A percentile compares a stretch with the other conserved stretches of the same genome.
These are phyloP conservation scores for Bolboschoenoplectus hybrid DNA, from an alignment of 202 grass and related monocot species.

Conservation along the genomic window DNA sequence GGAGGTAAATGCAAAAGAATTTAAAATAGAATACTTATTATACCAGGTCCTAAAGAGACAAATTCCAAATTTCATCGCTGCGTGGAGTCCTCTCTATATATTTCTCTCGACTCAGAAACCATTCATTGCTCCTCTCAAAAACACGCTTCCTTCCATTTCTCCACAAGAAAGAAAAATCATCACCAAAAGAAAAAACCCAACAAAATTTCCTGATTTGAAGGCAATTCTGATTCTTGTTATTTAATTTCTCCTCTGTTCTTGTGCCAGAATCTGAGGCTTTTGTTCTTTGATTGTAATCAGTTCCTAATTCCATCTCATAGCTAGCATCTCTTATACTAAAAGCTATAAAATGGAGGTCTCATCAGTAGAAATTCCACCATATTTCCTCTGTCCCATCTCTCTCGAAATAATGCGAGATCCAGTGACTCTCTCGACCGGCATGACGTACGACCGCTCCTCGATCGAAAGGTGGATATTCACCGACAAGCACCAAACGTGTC, in stretches of 20 bases:
- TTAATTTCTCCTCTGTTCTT: neutral
- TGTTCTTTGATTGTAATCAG: neutral
- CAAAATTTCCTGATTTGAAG: neutral
- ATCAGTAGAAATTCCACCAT: slow-evolving; percentile 63
- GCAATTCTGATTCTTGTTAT: neutral
- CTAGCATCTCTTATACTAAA: neutral
- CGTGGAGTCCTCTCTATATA: neutral
- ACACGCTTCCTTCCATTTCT: slow-evolving; percentile 4
- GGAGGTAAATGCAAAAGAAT: neutral
- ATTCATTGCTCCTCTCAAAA: slow-evolving; percentile 5
- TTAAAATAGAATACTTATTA: neutral
- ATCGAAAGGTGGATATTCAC: slow-evolving; percentile 90
- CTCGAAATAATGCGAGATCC: slow-evolving; percentile 87
- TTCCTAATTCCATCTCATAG: neutral
- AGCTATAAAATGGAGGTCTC: slow-evolving; percentile 43
- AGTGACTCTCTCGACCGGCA: slow-evolving; percentile 84
- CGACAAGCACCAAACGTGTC: slow-evolving; percentile 67
- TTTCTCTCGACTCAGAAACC: slow-evolving; percentile 21
- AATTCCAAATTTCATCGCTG: slow-evolving; percentile 34
- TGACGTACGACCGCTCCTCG: slow-evolving; percentile 82
- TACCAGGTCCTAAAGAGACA: slow-evolving; percentile 33
- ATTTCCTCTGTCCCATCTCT: slow-evolving; percentile 92
- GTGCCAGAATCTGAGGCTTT: neutral
- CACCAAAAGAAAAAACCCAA: neutral
- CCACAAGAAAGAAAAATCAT: neutral